Conservation (phyloP, 2,329 filamentous ascomycete genomes). For the Magnaporthales sp. region DNA sequence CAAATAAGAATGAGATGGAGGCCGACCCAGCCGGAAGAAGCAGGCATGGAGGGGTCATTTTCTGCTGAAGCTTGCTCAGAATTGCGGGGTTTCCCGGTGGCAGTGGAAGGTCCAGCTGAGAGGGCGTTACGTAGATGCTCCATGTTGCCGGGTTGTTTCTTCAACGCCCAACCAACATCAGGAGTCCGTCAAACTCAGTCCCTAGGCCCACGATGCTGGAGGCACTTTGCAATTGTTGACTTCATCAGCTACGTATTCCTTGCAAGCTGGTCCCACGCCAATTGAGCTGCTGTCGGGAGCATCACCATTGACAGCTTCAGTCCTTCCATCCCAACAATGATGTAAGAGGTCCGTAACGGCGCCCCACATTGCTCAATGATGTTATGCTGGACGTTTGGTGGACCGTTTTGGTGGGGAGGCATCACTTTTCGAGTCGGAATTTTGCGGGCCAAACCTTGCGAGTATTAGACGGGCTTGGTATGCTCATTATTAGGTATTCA, state of each 20-base stretch:
- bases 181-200: background rate
- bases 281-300: background rate
- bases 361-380: background rate
- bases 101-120: background rate
- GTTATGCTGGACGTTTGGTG: background rate
- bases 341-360: background rate
- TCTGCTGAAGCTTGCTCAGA: conserved; percentile 1
- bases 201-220: background rate
- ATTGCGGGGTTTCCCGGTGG: background rate
- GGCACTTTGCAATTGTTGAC: background rate
- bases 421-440: background rate
- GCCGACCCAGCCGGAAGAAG: background rate
- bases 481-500: background rate
- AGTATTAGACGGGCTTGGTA: background rate
- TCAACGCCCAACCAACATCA: background rate
- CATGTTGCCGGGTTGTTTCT: background rate
- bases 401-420: background rate
- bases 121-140: background rate
- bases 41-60: conserved; percentile 1
- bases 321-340: background rate
- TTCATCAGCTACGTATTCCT: background rate
- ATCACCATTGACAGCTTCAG: background rate
- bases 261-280: background rate
- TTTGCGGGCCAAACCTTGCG: background rate
- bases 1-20: background rate